These are phyloP conservation scores for Hanseniaspora clermontiae DNA, from an alignment of 805 yeast genomes.

Conservation along the genomic window DNA sequence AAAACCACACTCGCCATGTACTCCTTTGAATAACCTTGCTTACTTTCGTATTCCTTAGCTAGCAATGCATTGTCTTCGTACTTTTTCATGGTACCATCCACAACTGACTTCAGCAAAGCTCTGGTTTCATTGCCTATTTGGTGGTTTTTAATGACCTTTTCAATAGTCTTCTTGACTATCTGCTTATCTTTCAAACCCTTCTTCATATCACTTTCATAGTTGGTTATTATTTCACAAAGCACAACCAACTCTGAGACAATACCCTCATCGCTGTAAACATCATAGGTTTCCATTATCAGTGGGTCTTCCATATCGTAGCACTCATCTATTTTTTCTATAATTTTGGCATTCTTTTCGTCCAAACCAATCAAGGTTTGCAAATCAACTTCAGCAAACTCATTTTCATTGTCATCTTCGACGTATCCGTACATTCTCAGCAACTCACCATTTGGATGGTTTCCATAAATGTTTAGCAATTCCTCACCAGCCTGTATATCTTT, in stretches of 20 bases:
- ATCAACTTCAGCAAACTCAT: slow-evolving; percentile 71
- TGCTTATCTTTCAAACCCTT: slow-evolving; percentile 17
- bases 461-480: slow-evolving; percentile 79
- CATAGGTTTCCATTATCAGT: slow-evolving; percentile 46
- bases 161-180: slow-evolving; percentile 26
- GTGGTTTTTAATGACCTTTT: slow-evolving; percentile 46
- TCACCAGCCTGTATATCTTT: slow-evolving; percentile 47
- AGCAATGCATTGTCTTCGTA: slow-evolving; percentile 36
- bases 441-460: slow-evolving; percentile 86
- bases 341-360: slow-evolving; percentile 24
- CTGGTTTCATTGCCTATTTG: slow-evolving; percentile 37
- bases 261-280: slow-evolving; percentile 46
- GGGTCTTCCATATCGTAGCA: slow-evolving; percentile 26
- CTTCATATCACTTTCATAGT: slow-evolving; percentile 25
- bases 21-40: slow-evolving; percentile 23
- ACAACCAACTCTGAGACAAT: slow-evolving; percentile 46
- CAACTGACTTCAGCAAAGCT: slow-evolving; percentile 21
- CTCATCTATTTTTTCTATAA: slow-evolving; percentile 25
- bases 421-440: slow-evolving; percentile 83
- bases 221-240: slow-evolving; percentile 34
- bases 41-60: slow-evolving; percentile 11
- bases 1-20: slow-evolving; percentile 46
- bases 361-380: slow-evolving; percentile 21
- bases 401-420: slow-evolving; percentile 64
- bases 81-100: slow-evolving; percentile 28